Conservation (phyloP, 2,329 filamentous ascomycete genomes). For the Pyrenophora seminiperda region DNA sequence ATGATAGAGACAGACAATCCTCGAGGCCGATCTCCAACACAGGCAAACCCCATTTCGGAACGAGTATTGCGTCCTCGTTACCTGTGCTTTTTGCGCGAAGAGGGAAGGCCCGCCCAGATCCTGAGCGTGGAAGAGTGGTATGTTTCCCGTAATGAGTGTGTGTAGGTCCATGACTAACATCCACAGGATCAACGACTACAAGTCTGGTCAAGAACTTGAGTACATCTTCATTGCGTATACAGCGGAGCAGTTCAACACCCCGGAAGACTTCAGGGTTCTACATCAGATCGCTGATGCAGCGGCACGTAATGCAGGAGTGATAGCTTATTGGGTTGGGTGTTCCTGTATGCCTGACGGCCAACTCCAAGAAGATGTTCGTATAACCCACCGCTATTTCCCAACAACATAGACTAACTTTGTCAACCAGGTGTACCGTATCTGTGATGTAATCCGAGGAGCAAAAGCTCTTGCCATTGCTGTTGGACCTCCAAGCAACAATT, state of each 20-base stretch:
- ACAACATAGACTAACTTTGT: neutral
- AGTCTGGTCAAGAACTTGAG: slow-evolving; percentile 26
- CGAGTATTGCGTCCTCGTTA: slow-evolving; percentile 35
- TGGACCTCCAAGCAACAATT: slow-evolving; percentile 33
- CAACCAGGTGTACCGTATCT: slow-evolving; percentile 51
- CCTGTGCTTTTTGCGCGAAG: slow-evolving; percentile 37
- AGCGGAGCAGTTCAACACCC: slow-evolving; percentile 46
- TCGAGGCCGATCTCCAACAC: slow-evolving; percentile 6
- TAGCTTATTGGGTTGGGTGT: slow-evolving; percentile 53
- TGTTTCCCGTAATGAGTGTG: neutral
- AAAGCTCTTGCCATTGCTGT: slow-evolving; percentile 52
- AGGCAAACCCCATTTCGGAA: slow-evolving; percentile 32
- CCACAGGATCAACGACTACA: slow-evolving; percentile 26
- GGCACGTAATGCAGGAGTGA: slow-evolving; percentile 44
- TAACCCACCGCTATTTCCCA: neutral
- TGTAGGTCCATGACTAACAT: neutral
- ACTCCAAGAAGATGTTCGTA: slow-evolving; percentile 37
- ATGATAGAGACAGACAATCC: slow-evolving; percentile 28
- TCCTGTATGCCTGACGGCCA: slow-evolving; percentile 50
- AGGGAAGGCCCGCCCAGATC: slow-evolving; percentile 23
- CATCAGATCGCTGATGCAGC: slow-evolving; percentile 49
- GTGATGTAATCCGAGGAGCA: slow-evolving; percentile 53
- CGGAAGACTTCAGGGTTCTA: slow-evolving; percentile 36
- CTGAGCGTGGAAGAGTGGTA: slow-evolving; percentile 37
- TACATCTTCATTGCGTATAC: slow-evolving; percentile 54